Evolutionary conservation across 2,329 filamentous ascomycete species (phyloP), one percentile per base, ranked within the genome.

Genomic region (Knufia fluminis): DNA sequence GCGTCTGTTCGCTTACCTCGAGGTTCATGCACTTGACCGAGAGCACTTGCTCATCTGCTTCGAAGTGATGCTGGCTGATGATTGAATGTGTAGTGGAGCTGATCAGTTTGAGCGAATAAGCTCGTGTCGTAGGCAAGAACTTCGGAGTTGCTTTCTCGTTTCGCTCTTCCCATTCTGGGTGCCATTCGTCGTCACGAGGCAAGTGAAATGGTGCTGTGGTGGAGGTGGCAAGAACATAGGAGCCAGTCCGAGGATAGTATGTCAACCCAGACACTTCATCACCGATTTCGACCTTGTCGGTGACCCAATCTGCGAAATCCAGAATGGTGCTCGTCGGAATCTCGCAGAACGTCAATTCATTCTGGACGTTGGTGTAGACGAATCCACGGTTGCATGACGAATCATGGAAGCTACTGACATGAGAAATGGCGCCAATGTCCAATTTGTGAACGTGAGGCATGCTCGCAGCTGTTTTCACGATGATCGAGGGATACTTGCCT

Each of bases 1-100:
- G 87, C 0, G 89, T 96, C 28, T 83, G 81, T 67, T 98, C 92
- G 0, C 90, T 96, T 6, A 94, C 76, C 66, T 97, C 92, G 12
- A 98, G 78, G 48, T 85, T 84, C 33, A 97, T 75, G 3, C 85
- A 83, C 64, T 91, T 83, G 60, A 97, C 79, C 53, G 85, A 87
- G 63, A 92, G 83, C 12, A 94, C 74, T 10, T 81, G 78, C 67
- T 96, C 91, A 54, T 77, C 82, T 0, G 79, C 71, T 48, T 90
- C 86, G 56, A 95, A 75, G 38, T 81, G 72, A 46, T 89, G 72
- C 43, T 69, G 81, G 62, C 95, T 86, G 51, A 97, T 85, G 32
- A 90, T 74, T 0, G 79, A 79, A 81, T 87, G 90, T 3, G 80
- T 88, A 40, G 75, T 74, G 0, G 88, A 84, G 56, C 83, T 90